phyloP scores from a whole-genome alignment of 768 basidiomycete species.

The Suillus placidus region DNA sequence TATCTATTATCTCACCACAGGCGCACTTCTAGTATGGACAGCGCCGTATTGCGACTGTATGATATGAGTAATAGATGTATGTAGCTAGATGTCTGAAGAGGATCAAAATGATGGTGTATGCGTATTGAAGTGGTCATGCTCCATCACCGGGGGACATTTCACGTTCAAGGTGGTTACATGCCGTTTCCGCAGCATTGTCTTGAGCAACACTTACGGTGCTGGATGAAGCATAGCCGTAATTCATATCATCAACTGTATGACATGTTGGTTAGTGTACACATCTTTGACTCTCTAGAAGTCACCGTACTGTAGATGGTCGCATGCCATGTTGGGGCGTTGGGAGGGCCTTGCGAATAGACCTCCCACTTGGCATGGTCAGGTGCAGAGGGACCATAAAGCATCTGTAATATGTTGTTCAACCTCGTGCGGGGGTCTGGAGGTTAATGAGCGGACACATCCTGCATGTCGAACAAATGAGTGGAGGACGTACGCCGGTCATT shows the following conservation, averaged over 20 bases:
- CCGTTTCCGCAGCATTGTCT: background rate
- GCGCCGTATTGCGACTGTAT: background rate
- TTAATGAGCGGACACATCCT: background rate
- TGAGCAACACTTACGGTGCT: background rate
- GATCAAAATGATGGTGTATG: no score
- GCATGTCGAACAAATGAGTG: background rate
- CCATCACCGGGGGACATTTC: background rate
- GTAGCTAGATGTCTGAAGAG: background rate
- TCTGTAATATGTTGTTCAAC: background rate
- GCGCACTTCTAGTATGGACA: background rate
- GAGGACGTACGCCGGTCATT: background rate
- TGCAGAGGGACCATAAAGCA: background rate
- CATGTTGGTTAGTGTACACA: background rate
- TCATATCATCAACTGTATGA: conserved; percentile 1
- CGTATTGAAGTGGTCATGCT: background rate
- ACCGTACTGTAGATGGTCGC: background rate
- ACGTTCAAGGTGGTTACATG: background rate
- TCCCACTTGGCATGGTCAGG: background rate
- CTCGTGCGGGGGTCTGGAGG: background rate
- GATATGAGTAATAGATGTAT: no score
- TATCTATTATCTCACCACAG: background rate
- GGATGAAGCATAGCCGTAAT: background rate
- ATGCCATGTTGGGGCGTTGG: background rate
- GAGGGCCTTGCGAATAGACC: no score
- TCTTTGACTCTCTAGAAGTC: no score